phyloP scores from a whole-genome alignment of 306 rosid genomes.

The Abrus pulchellus region DNA sequence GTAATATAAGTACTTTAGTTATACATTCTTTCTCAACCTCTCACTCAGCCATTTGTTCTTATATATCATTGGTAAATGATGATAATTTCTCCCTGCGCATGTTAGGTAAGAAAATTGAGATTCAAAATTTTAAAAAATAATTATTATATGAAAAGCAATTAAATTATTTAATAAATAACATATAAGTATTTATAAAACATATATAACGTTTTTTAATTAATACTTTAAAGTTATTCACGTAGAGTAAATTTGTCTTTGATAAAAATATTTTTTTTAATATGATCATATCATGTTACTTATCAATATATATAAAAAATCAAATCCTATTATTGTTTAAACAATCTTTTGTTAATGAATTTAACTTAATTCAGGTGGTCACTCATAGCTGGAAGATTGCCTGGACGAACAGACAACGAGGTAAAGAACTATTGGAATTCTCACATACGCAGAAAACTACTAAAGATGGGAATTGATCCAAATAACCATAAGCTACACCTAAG shows the following conservation, averaged over 20 bases:
- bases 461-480: conserved; percentile 67
- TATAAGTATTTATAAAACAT: background rate
- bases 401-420: conserved; percentile 68
- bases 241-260: too few species aligned
- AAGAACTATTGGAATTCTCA: conserved; percentile 76
- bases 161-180: background rate
- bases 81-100: too few species aligned
- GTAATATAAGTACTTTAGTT: conserved; percentile 40
- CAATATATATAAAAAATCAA: too few species aligned
- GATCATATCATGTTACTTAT: too few species aligned
- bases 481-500: conserved; percentile 60
- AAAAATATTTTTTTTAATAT: too few species aligned
- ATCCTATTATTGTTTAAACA: too few species aligned
- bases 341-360: background rate
- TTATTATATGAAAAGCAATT: background rate
- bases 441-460: conserved; percentile 63
- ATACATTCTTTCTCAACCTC: background rate
- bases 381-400: conserved; percentile 73
- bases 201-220: background rate
- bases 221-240: background rate
- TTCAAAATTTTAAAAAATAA: background rate
- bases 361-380: conserved; percentile 61
- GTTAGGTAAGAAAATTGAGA: too few species aligned
- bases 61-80: too few species aligned
- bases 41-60: background rate